These are phyloP conservation scores for Suillus occidentalis DNA, from an alignment of 768 basidiomycete species.

Conservation along the genomic window DNA sequence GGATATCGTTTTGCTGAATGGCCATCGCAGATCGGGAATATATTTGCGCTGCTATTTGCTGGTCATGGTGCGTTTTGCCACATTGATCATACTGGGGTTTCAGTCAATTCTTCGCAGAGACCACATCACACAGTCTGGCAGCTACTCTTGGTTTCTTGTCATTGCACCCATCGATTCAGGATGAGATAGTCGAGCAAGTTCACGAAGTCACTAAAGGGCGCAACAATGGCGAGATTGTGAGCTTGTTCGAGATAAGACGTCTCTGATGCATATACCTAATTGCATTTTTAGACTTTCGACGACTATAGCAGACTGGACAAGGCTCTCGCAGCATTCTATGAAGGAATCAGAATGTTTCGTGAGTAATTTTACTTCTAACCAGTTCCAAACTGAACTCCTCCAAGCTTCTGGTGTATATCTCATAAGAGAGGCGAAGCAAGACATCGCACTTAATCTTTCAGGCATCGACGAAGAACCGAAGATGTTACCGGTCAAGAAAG, in stretches of 20 bases:
- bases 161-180: conserved; percentile 29
- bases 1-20: background rate
- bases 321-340: conserved; percentile 28
- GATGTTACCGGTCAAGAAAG: conserved; percentile 24
- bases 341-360: conserved; percentile 38
- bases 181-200: conserved; percentile 33
- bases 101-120: conserved; percentile 22
- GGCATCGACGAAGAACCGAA: conserved; percentile 15
- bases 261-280: background rate
- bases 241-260: background rate
- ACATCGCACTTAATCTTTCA: conserved; percentile 24
- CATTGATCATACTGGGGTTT: background rate
- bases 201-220: conserved; percentile 23
- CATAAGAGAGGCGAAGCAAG: conserved; percentile 29
- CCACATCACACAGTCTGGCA: conserved; percentile 33
- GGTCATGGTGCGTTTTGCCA: conserved; percentile 48
- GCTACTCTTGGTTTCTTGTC: conserved; percentile 34
- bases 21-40: conserved; percentile 49
- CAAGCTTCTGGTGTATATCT: conserved; percentile 32
- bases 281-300: conserved; percentile 16
- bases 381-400: background rate
- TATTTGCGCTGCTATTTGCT: conserved; percentile 53
- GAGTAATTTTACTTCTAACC: conserved; percentile 7
- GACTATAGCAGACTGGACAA: conserved; percentile 31
- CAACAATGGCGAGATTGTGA: conserved; percentile 18